phyloP scores from a whole-genome alignment of 1,284 basidiomycete genomes.

The Calocybe gambosa region DNA sequence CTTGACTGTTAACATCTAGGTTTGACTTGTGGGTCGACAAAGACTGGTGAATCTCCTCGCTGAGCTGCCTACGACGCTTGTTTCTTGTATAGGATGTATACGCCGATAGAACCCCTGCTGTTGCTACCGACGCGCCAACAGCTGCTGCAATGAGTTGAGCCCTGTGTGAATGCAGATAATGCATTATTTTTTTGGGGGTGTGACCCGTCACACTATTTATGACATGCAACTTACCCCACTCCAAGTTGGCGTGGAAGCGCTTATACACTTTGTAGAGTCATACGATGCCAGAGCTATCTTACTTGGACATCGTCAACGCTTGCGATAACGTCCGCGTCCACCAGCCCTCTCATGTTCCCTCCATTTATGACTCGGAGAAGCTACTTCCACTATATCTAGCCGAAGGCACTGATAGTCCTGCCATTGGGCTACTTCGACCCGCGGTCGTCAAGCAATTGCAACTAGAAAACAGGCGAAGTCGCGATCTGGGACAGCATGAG shows the following conservation, averaged over 20 bases:
- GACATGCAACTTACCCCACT: not conserved
- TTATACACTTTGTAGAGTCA: not conserved
- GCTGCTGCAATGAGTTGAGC: slow-evolving; percentile 58
- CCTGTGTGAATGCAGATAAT: slow-evolving; percentile 31
- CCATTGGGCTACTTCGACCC: slow-evolving; percentile 60
- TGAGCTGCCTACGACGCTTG: slow-evolving; percentile 47
- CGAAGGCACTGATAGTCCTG: slow-evolving; percentile 39
- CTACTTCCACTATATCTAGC: slow-evolving; percentile 49
- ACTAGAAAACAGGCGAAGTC: slow-evolving; percentile 38
- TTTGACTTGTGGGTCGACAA: slow-evolving; percentile 29
- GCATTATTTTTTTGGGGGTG: slow-evolving; percentile 18
- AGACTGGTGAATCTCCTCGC: slow-evolving; percentile 50
- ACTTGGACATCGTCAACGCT: slow-evolving; percentile 52
- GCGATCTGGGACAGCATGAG: slow-evolving; percentile 23
- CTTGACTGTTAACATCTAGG: slow-evolving; percentile 15
- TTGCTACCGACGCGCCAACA: slow-evolving; percentile 54
- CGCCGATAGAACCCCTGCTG: slow-evolving; percentile 48
- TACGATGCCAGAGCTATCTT: slow-evolving; percentile 25
- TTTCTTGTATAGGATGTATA: slow-evolving; percentile 47
- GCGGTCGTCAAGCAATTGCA: slow-evolving; percentile 47
- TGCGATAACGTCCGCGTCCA: slow-evolving; percentile 59
- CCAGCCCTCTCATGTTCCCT: slow-evolving; percentile 22
- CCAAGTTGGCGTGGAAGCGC: not conserved
- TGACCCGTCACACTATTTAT: slow-evolving; percentile 9
- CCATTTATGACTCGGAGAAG: slow-evolving; percentile 29